Percentiles rank a stretch among this genome's conserved stretches.
Evolutionary conservation across 306 rosid species (phyloP).

Genomic region (Cucumis hystrix): DNA sequence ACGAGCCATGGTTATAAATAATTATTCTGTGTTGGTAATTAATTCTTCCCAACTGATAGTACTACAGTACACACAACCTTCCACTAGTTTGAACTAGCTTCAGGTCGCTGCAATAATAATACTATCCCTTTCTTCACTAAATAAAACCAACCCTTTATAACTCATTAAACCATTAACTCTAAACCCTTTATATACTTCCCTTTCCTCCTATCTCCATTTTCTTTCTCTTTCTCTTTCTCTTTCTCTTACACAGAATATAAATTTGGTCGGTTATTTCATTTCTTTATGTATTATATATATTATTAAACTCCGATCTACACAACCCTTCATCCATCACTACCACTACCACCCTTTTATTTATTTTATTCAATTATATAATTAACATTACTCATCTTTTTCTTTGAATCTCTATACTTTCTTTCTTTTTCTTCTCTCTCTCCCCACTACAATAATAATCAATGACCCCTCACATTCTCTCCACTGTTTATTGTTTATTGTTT

Average conservation of each 20-base stretch:
- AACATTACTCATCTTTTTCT: background rate
- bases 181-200: background rate
- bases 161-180: background rate
- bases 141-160: background rate
- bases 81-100: background rate
- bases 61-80: slow-evolving; percentile 10
- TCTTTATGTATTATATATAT: too few species aligned
- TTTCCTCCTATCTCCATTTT: background rate
- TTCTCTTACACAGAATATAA: background rate
- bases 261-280: background rate
- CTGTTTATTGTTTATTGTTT: too few species aligned
- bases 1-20: slow-evolving; percentile 39
- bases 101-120: background rate
- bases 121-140: too few species aligned
- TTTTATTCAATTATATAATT: too few species aligned
- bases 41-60: too few species aligned
- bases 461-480: background rate
- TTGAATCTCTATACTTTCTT: background rate
- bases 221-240: too few species aligned
- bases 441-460: background rate
- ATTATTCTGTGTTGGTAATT: too few species aligned
- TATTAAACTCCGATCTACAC: too few species aligned
- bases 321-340: background rate
- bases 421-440: background rate
- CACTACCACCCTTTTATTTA: too few species aligned